Conservation (phyloP, 2,329 filamentous ascomycete genomes). For the Aureobasidium sp. region DNA sequence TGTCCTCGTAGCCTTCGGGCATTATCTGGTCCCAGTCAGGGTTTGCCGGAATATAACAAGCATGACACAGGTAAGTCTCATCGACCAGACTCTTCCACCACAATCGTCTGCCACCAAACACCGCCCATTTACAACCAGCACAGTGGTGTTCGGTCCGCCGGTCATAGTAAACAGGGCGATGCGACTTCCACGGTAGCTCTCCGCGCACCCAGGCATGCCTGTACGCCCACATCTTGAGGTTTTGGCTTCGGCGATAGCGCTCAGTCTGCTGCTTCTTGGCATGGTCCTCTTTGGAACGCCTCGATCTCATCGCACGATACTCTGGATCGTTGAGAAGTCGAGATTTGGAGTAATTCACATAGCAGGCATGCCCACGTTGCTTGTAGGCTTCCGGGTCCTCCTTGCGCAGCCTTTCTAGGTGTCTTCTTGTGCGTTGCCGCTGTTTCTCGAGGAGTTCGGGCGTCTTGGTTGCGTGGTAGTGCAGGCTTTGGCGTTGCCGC, state of each 20-base stretch:
- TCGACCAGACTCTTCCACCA: not conserved
- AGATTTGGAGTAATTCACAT: no score
- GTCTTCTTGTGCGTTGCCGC: no score
- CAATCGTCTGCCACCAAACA: not conserved
- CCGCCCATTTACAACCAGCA: not conserved
- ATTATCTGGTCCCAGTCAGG: not conserved
- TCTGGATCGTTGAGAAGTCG: no score
- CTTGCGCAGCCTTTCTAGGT: no score
- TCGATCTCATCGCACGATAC: no score
- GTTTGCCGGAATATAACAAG: not conserved
- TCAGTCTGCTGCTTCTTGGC: no score
- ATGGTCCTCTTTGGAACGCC: no score
- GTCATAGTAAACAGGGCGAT: not conserved
- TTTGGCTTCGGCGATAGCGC: no score
- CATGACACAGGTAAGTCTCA: not conserved
- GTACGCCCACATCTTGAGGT: no score
- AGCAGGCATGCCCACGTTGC: no score
- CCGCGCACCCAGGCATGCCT: not conserved
- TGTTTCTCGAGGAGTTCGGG: not conserved
- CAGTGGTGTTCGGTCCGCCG: not conserved
- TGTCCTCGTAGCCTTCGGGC: not conserved
- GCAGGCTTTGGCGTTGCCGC: not conserved
- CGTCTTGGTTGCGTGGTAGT: not conserved
- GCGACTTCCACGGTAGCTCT: not conserved
- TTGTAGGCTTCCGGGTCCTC: no score